phyloP scores from a whole-genome alignment of 2,329 filamentous ascomycete species.

The Cercospora sojina region DNA sequence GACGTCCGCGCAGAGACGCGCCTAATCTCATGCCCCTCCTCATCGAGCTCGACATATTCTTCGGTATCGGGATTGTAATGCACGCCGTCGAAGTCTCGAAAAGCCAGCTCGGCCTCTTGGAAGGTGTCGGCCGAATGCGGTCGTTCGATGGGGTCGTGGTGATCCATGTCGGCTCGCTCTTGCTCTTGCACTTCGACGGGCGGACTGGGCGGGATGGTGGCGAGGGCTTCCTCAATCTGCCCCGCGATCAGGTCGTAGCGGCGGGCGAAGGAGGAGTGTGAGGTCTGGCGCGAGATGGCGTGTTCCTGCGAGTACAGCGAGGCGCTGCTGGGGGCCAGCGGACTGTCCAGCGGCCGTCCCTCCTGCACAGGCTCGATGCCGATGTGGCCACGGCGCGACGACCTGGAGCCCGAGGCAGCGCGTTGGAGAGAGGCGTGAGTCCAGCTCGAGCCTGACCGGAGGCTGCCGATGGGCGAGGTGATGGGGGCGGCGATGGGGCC shows the following conservation, averaged over 20 bases:
- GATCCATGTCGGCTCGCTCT: slow-evolving; percentile 25
- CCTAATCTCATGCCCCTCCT: slow-evolving; percentile 37
- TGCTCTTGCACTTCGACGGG: slow-evolving; percentile 24
- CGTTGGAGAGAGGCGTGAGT: slow-evolving; percentile 38
- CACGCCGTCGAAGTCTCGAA: slow-evolving; percentile 78
- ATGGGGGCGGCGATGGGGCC: slow-evolving; percentile 1
- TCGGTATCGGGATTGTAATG: slow-evolving; percentile 63
- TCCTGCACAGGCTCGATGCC: slow-evolving; percentile 43
- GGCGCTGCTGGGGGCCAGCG: slow-evolving; percentile 32
- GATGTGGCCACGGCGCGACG: slow-evolving; percentile 41
- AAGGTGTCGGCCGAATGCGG: slow-evolving; percentile 59
- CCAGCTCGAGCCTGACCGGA: slow-evolving; percentile 51
- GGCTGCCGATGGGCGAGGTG: slow-evolving; percentile 55
- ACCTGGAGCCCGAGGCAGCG: slow-evolving; percentile 43
- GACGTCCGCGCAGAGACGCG: slow-evolving; percentile 35
- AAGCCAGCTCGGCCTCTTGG: slow-evolving; percentile 65
- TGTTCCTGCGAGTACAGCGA: slow-evolving; percentile 26
- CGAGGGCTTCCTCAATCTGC: slow-evolving; percentile 34
- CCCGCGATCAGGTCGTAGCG: slow-evolving; percentile 35
- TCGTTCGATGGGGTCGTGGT: slow-evolving; percentile 40
- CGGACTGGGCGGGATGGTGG: slow-evolving; percentile 31
- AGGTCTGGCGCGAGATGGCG: slow-evolving; percentile 28
- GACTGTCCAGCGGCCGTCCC: slow-evolving; percentile 38
- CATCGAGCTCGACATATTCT: slow-evolving; percentile 37
- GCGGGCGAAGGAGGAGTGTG: slow-evolving; percentile 31